Conservation (phyloP, 2,329 filamentous ascomycete genomes). For the Diaporthe longicolla region DNA sequence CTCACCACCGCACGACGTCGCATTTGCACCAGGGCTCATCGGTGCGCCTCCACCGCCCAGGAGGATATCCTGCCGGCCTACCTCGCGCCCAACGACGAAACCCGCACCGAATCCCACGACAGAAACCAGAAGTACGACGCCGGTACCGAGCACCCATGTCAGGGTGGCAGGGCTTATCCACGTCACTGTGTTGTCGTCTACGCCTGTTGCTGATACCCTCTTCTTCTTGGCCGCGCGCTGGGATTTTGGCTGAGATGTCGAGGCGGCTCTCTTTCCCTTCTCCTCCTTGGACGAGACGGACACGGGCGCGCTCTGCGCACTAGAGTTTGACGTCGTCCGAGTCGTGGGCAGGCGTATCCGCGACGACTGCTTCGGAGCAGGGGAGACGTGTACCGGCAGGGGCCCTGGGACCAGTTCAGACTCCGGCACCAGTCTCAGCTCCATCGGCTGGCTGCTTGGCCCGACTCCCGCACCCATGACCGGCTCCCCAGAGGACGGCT, state of each 20-base stretch:
- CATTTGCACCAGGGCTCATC: slow-evolving; percentile 54
- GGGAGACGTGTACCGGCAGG: slow-evolving; percentile 44
- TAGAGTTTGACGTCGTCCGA: slow-evolving; percentile 50
- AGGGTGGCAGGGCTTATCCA: slow-evolving; percentile 72
- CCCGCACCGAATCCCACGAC: slow-evolving; percentile 79
- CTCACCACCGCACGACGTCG: slow-evolving; percentile 66
- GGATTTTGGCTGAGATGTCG: slow-evolving; percentile 51
- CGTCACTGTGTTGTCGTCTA: slow-evolving; percentile 54
- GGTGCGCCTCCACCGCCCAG: slow-evolving; percentile 54
- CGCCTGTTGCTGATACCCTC: slow-evolving; percentile 57
- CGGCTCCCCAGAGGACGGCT: slow-evolving; percentile 51
- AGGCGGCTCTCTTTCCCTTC: slow-evolving; percentile 65
- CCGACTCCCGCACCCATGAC: slow-evolving; percentile 56
- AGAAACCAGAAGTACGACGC: slow-evolving; percentile 76
- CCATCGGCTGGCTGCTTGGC: slow-evolving; percentile 68
- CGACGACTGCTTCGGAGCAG: slow-evolving; percentile 44
- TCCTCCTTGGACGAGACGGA: slow-evolving; percentile 53
- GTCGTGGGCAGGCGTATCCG: slow-evolving; percentile 37
- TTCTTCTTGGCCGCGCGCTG: slow-evolving; percentile 72
- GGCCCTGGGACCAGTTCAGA: slow-evolving; percentile 66
- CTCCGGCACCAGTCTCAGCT: slow-evolving; percentile 72
- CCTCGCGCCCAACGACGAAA: slow-evolving; percentile 77
- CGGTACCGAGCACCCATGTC: slow-evolving; percentile 76
- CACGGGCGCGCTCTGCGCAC: slow-evolving; percentile 48
- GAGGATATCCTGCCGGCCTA: slow-evolving; percentile 73